phyloP scores from a whole-genome alignment of 164 flowering plant species.

The Brasenia schreberi region DNA sequence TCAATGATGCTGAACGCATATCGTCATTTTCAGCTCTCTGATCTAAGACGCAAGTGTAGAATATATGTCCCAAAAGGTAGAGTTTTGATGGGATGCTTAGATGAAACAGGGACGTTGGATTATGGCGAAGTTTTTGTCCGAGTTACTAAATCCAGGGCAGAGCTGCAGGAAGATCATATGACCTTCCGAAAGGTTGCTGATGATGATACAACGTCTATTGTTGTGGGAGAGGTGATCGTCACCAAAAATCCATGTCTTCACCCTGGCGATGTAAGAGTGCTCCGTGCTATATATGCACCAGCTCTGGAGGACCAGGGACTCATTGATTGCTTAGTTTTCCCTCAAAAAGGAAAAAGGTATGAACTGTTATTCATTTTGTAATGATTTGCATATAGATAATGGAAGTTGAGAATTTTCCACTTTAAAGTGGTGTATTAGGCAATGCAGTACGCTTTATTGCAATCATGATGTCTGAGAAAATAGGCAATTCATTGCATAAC shows the following conservation, averaged over 20 bases:
- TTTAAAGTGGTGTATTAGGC: no score
- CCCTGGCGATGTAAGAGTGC: conserved; percentile 92
- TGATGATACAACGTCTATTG: conserved; percentile 45
- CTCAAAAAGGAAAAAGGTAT: conserved; percentile 84
- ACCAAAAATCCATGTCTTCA: conserved; percentile 97
- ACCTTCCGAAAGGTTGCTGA: conserved; percentile 52
- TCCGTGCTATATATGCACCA: conserved; percentile 57
- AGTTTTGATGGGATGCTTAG: conserved; percentile 76
- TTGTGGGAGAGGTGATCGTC: conserved; percentile 71
- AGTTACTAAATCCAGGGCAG: conserved; percentile 47
- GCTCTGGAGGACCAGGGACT: conserved; percentile 46
- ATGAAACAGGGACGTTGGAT: conserved; percentile 59
- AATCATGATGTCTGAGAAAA: no score
- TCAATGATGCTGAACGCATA: conserved; percentile 67
- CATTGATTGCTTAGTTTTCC: conserved; percentile 72
- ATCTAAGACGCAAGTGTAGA: conserved; percentile 57
- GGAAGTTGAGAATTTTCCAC: no score
- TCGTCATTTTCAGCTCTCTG: conserved; percentile 47
- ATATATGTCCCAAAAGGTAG: conserved; percentile 78
- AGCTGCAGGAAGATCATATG: conserved; percentile 20
- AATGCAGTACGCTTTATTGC: no score
- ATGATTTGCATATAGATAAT: no score
- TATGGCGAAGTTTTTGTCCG: conserved; percentile 83
- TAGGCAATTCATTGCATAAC: no score
- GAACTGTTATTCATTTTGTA: no score